Evolutionary conservation across 176 grass and related monocot genomes (phyloP).

Genomic region (Eremochloa ophiuroides): DNA sequence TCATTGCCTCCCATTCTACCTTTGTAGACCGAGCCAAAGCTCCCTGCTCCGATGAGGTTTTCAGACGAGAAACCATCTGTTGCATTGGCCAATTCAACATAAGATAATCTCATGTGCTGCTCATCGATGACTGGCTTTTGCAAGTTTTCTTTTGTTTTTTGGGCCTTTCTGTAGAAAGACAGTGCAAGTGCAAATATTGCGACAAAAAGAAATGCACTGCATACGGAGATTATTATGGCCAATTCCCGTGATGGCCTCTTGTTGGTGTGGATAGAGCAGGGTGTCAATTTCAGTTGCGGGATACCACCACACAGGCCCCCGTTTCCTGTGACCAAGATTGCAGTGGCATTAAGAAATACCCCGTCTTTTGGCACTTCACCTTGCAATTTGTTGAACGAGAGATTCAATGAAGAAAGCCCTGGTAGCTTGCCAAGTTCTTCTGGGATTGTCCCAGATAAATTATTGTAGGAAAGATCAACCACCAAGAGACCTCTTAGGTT

Average conservation of each 20-base stretch:
- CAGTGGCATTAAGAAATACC: constrained; percentile 27
- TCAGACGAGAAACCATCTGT: too few species aligned
- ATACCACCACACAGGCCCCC: constrained; percentile 29
- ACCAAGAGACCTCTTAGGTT: constrained; percentile 18
- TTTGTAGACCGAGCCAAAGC: too few species aligned
- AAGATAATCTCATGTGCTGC: too few species aligned
- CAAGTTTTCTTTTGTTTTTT: too few species aligned
- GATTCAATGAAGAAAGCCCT: constrained; percentile 17
- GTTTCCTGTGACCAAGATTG: constrained; percentile 28
- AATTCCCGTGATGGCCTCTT: not conserved
- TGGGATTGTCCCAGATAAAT: constrained; percentile 40
- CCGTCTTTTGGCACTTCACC: constrained; percentile 8
- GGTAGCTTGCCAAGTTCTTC: not conserved
- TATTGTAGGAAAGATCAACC: constrained; percentile 41
- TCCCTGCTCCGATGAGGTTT: too few species aligned
- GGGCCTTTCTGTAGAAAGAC: too few species aligned
- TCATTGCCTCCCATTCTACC: too few species aligned
- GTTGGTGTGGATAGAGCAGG: not conserved
- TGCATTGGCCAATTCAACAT: too few species aligned
- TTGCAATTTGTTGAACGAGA: constrained; percentile 56
- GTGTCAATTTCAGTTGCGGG: not conserved
- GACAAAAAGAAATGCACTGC: too few species aligned
- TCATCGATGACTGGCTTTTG: too few species aligned
- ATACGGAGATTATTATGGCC: too few species aligned
- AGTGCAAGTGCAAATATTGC: too few species aligned